phyloP scores from a whole-genome alignment of 805 yeast species.

The Lipomyces anomalus region DNA sequence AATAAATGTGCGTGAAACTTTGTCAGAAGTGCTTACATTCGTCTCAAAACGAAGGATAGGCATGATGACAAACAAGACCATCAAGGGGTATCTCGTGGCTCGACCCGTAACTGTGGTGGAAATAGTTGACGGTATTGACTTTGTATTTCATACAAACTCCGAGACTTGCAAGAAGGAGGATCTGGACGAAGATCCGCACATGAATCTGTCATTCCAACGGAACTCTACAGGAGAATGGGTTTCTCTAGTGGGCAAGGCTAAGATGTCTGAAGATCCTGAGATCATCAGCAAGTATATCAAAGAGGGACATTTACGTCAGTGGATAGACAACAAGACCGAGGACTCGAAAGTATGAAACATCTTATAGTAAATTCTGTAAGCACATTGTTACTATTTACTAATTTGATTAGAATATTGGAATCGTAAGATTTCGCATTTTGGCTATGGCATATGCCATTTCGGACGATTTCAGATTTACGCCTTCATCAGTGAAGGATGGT shows the following conservation, averaged over 20 bases:
- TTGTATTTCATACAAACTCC: slow-evolving; percentile 17
- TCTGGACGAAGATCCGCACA: slow-evolving; percentile 13
- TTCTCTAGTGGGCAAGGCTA: slow-evolving; percentile 16
- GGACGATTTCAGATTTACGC: slow-evolving; percentile 14
- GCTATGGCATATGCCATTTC: slow-evolving; percentile 14
- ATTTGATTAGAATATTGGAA: slow-evolving; percentile 1
- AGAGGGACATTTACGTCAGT: slow-evolving; percentile 9
- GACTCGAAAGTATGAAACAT: neutral
- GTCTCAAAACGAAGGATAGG: slow-evolving; percentile 13
- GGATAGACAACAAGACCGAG: slow-evolving; percentile 3
- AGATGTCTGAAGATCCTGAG: slow-evolving; percentile 9
- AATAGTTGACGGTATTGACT: slow-evolving; percentile 17
- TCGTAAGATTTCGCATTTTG: slow-evolving; percentile 8
- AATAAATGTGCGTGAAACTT: slow-evolving; percentile 5
- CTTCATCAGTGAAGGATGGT: slow-evolving; percentile 5
- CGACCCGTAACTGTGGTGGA: slow-evolving; percentile 15
- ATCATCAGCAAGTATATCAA: slow-evolving; percentile 6
- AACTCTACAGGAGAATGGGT: slow-evolving; percentile 23
- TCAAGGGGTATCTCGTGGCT: slow-evolving; percentile 16
- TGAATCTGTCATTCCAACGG: slow-evolving; percentile 18
- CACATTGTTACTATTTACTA: slow-evolving; percentile 2
- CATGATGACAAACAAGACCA: slow-evolving; percentile 16
- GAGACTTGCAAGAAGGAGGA: slow-evolving; percentile 15
- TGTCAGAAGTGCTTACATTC: slow-evolving; percentile 7
- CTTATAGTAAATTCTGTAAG: too few species aligned